Evolutionary conservation across 495 filamentous ascomycete species (phyloP).

Genomic region (Neurospora terricola): DNA sequence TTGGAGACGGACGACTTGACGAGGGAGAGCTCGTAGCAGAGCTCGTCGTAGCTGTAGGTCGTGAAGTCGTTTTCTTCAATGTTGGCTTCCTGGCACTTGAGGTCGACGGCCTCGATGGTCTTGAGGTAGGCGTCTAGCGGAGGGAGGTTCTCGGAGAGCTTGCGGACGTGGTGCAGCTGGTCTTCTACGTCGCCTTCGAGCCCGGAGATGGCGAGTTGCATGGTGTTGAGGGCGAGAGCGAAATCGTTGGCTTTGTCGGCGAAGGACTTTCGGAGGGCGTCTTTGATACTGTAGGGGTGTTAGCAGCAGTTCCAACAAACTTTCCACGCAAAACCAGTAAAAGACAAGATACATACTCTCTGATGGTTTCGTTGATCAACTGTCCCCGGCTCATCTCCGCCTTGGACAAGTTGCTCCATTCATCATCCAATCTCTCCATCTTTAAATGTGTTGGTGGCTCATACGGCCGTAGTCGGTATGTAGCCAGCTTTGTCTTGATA

Average conservation of each 20-base stretch:
- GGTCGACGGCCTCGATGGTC: constrained; percentile 69
- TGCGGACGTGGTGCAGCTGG: constrained; percentile 74
- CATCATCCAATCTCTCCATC: constrained; percentile 66
- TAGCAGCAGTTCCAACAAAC: neutral
- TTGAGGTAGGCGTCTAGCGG: constrained; percentile 82
- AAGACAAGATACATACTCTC: constrained; percentile 51
- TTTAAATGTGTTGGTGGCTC: constrained; percentile 75
- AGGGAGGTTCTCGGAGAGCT: constrained; percentile 67
- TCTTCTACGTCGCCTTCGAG: constrained; percentile 94
- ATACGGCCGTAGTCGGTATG: constrained; percentile 84
- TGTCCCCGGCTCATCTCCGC: constrained; percentile 80
- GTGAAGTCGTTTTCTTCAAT: constrained; percentile 99
- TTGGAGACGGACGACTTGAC: constrained; percentile 86
- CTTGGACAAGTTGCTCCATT: constrained; percentile 70
- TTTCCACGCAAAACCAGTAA: neutral
- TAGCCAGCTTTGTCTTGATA: constrained; percentile 95
- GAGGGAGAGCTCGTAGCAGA: constrained; percentile 85
- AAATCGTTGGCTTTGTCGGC: constrained; percentile 97
- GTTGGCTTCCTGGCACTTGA: constrained; percentile 89
- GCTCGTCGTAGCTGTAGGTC: constrained; percentile 92
- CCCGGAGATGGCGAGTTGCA: constrained; percentile 85
- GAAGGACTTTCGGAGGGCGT: constrained; percentile 79
- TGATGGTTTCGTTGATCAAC: constrained; percentile 92
- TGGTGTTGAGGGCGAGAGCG: constrained; percentile 82
- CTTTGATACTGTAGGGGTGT: constrained; percentile 64